A percentile compares a stretch with the other conserved stretches of the same genome.
These are phyloP conservation scores for Penicillium sp. DNA, from an alignment of 2,329 filamentous ascomycete species.

Conservation along the genomic window DNA sequence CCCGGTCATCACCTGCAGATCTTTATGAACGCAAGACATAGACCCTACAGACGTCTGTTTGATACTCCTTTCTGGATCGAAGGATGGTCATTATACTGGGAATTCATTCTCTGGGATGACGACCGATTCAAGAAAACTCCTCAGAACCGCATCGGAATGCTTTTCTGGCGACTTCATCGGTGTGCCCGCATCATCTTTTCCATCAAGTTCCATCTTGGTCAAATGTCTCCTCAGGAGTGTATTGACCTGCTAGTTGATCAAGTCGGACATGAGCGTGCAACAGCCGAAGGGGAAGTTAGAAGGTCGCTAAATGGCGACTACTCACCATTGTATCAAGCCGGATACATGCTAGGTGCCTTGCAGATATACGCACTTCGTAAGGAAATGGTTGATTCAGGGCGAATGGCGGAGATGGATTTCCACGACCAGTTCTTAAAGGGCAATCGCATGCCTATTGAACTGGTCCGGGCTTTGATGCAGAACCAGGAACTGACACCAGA, in stretches of 20 bases:
- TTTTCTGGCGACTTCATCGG: constrained; percentile 65
- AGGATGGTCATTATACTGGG: constrained; percentile 65
- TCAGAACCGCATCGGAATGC: constrained; percentile 56
- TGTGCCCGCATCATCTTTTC: constrained; percentile 59
- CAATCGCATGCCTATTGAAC: constrained; percentile 39
- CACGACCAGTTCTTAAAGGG: constrained; percentile 55
- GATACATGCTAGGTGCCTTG: constrained; percentile 61
- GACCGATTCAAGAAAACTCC: constrained; percentile 53
- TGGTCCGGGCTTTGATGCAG: constrained; percentile 47
- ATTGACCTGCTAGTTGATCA: constrained; percentile 58
- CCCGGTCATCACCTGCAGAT: constrained; percentile 51
- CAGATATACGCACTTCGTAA: constrained; percentile 54
- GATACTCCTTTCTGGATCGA: constrained; percentile 61
- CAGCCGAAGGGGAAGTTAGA: constrained; percentile 61
- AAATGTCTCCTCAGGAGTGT: constrained; percentile 55
- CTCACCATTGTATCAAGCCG: constrained; percentile 59
- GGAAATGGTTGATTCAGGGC: constrained; percentile 46
- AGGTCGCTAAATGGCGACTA: constrained; percentile 59
- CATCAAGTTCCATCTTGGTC: constrained; percentile 58
- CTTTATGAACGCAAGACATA: constrained; percentile 49
- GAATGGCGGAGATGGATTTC: constrained; percentile 54
- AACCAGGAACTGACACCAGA: constrained; percentile 43
- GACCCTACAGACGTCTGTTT: constrained; percentile 55
- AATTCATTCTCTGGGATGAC: constrained; percentile 58
- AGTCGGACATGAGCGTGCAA: constrained; percentile 60